Percentiles rank a stretch among this genome's conserved stretches.
Conservation (phyloP, 148 eudicot species). For the Chenopodium quinoa region DNA sequence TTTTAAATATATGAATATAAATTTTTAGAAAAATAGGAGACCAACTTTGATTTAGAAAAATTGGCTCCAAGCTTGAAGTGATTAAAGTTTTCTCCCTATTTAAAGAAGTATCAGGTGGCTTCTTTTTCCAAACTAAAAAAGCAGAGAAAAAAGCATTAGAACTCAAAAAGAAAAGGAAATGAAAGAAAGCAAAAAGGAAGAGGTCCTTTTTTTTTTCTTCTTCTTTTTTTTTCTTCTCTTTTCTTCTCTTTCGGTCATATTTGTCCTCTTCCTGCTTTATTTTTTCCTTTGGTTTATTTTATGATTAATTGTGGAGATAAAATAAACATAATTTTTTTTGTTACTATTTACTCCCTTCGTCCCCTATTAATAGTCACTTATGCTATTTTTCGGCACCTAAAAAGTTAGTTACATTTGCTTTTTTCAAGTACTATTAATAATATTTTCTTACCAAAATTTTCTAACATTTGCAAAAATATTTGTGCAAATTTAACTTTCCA, state of each 20-base stretch:
- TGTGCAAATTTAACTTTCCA: too few species aligned
- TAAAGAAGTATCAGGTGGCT: conserved; percentile 12
- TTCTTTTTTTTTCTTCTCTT: background rate
- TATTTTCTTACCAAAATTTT: too few species aligned
- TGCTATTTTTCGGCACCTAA: too few species aligned
- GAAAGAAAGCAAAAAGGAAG: background rate
- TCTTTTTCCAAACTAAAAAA: conserved; percentile 9
- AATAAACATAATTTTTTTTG: too few species aligned
- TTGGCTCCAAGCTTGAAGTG: background rate
- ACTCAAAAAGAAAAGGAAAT: background rate
- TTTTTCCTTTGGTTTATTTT: background rate
- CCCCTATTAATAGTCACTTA: too few species aligned
- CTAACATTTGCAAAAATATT: too few species aligned
- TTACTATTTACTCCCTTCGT: too few species aligned
- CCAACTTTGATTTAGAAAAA: background rate
- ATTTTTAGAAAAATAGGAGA: too few species aligned
- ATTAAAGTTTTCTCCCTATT: background rate
- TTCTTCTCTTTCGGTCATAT: conserved; percentile 20
- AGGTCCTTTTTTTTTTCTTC: conserved; percentile 1
- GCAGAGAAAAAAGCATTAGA: background rate
- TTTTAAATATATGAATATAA: too few species aligned
- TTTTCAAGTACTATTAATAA: too few species aligned
- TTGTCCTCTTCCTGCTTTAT: background rate
- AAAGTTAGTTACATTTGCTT: too few species aligned
- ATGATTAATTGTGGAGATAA: too few species aligned